A percentile compares a stretch with the other conserved stretches of the same genome.
These are phyloP conservation scores for Chrysochromulina parva DNA, from an alignment of 78 protist species.

Conservation along the genomic window DNA sequence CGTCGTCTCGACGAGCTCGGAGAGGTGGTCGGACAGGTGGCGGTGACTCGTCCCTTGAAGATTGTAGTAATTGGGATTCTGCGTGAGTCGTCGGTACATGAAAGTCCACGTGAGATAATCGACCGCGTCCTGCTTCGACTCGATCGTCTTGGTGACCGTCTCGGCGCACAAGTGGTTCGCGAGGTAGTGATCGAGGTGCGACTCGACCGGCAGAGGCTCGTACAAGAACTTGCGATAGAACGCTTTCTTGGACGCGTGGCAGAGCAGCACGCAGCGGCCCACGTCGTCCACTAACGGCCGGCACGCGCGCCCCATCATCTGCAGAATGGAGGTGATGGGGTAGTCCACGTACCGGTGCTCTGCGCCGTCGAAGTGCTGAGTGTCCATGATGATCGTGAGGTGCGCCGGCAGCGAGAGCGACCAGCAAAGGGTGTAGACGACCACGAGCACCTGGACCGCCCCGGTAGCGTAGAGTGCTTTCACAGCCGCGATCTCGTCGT, in stretches of 20 bases:
- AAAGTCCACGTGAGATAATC: constrained; percentile 96
- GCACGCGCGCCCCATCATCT: constrained; percentile 94
- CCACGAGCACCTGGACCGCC: constrained; percentile 71
- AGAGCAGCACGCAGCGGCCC: constrained; percentile 74
- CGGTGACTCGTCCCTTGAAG: constrained; percentile 72
- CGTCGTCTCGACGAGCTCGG: constrained; percentile 92
- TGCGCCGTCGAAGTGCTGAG: constrained; percentile 73
- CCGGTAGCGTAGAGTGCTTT: constrained; percentile 46
- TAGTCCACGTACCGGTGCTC: constrained; percentile 81
- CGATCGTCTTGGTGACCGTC: constrained; percentile 62
- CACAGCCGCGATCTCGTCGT: constrained; percentile 56
- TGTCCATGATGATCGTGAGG: constrained; percentile 73
- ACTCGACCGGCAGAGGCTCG: constrained; percentile 97
- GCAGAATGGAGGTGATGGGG: constrained; percentile 88
- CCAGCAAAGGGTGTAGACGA: constrained; percentile 53
- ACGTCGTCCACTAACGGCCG: constrained; percentile 40
- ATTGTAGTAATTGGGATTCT: constrained; percentile 94
- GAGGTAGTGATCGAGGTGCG: constrained; percentile 84
- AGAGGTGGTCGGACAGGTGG: constrained; percentile 87
- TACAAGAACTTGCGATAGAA: constrained; percentile 86
- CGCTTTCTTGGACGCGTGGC: constrained; percentile 81
- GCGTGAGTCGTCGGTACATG: constrained; percentile 86
- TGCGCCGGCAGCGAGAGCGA: constrained; percentile 51
- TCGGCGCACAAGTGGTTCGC: constrained; percentile 82
- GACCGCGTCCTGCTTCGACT: constrained; percentile 86